Evolutionary conservation across 2,329 filamentous ascomycete species (phyloP).

Genomic region (Sporothrix pallida): DNA sequence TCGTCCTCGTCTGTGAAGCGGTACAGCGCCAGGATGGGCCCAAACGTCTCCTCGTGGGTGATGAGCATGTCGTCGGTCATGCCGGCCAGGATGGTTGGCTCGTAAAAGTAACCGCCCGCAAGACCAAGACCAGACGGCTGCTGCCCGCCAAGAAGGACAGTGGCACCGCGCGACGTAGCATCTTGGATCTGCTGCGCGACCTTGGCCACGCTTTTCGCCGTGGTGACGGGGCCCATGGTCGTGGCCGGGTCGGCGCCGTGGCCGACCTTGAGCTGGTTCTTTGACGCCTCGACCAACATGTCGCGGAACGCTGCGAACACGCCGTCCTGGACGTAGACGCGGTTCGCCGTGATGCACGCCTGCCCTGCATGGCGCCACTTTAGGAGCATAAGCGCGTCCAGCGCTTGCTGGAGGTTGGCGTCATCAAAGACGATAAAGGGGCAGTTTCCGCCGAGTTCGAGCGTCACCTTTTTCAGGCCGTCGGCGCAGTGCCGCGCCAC

Average conservation of each 20-base stretch:
- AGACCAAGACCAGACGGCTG: slow-evolving; percentile 42
- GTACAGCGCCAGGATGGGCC: slow-evolving; percentile 61
- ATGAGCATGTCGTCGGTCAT: slow-evolving; percentile 57
- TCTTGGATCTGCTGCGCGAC: slow-evolving; percentile 66
- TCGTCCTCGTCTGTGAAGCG: slow-evolving; percentile 63
- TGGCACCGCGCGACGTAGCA: slow-evolving; percentile 66
- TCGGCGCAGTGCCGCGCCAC: slow-evolving; percentile 67
- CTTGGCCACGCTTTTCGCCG: slow-evolving; percentile 61
- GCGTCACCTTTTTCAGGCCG: slow-evolving; percentile 69
- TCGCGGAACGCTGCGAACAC: slow-evolving; percentile 57
- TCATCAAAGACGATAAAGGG: slow-evolving; percentile 71
- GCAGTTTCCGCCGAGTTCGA: slow-evolving; percentile 76
- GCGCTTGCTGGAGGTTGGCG: slow-evolving; percentile 67
- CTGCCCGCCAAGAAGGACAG: slow-evolving; percentile 63
- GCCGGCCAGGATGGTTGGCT: slow-evolving; percentile 60
- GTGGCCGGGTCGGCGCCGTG: slow-evolving; percentile 61
- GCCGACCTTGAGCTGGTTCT: slow-evolving; percentile 58
- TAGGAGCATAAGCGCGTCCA: slow-evolving; percentile 49
- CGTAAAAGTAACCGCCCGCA: slow-evolving; percentile 66
- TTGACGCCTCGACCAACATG: slow-evolving; percentile 53
- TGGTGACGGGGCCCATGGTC: slow-evolving; percentile 67
- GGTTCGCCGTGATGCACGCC: slow-evolving; percentile 68
- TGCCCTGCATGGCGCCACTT: slow-evolving; percentile 63
- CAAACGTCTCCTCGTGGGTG: slow-evolving; percentile 61
- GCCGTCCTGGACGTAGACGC: slow-evolving; percentile 67